phyloP scores from a whole-genome alignment of 306 rosid species.

The Canavalia ensiformis region DNA sequence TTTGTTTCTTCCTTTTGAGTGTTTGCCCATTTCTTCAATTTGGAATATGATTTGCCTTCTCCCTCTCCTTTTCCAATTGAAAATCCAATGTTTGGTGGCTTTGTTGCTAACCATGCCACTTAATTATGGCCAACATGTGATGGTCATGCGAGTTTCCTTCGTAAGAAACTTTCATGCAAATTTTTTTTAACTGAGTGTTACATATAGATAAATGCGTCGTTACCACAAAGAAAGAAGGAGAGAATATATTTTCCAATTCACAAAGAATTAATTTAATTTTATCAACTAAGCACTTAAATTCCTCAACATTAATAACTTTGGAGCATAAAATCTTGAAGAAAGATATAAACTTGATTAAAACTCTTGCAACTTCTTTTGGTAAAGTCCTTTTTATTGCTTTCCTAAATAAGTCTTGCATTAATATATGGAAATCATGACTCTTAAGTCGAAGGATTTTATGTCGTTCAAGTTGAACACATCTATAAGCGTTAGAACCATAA shows the following conservation, averaged over 20 bases:
- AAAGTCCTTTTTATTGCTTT: neutral
- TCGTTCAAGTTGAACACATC: neutral
- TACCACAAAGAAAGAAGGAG: neutral
- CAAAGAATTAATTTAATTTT: neutral
- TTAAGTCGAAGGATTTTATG: neutral
- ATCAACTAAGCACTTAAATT: neutral
- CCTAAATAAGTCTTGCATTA: conserved; percentile 9
- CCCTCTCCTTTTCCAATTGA: too few relatives aligned
- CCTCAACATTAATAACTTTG: conserved; percentile 13
- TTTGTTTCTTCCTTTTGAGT: too few relatives aligned
- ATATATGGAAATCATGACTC: conserved; percentile 21
- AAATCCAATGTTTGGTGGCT: too few relatives aligned
- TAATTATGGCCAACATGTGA: too few relatives aligned
- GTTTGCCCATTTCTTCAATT: too few relatives aligned
- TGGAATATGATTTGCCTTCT: too few relatives aligned
- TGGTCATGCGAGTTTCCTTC: too few relatives aligned
- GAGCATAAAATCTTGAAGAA: neutral
- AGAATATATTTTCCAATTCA: neutral
- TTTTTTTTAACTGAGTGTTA: too few relatives aligned
- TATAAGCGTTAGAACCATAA: neutral
- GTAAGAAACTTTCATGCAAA: too few relatives aligned
- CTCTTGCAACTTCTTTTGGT: conserved; percentile 10
- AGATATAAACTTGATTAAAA: neutral
- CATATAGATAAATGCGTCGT: neutral
- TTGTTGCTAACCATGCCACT: too few relatives aligned